A percentile compares a stretch with the other conserved stretches of the same genome.
These are phyloP conservation scores for Ceratobasidium sp. DNA, from an alignment of 1,284 basidiomycete species.

Conservation along the genomic window DNA sequence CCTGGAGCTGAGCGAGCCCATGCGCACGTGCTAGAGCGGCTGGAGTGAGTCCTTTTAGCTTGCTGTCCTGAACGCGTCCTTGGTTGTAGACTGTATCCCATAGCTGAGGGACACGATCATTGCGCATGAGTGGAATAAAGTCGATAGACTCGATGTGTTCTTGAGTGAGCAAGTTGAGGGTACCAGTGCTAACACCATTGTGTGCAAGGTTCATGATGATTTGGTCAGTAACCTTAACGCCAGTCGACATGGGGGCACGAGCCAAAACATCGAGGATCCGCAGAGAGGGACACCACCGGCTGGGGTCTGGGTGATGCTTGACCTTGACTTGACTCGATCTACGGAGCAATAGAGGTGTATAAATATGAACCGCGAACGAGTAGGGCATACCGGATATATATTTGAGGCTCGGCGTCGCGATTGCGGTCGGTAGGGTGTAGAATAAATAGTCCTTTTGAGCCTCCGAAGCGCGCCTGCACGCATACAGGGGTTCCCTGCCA, in stretches of 20 bases:
- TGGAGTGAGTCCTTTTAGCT: slow-evolving; percentile 19
- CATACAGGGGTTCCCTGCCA: slow-evolving; percentile 37
- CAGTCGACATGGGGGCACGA: slow-evolving; percentile 16
- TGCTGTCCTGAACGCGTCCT: slow-evolving; percentile 13
- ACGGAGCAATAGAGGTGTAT: not conserved
- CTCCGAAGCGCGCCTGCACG: slow-evolving; percentile 47
- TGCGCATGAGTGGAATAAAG: slow-evolving; percentile 16
- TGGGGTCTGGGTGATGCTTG: slow-evolving; percentile 42
- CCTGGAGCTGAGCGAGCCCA: not conserved
- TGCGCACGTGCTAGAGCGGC: slow-evolving; percentile 32
- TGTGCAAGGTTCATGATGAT: slow-evolving; percentile 48
- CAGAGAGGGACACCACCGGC: slow-evolving; percentile 41
- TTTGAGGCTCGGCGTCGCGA: slow-evolving; percentile 7
- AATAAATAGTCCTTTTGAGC: slow-evolving; percentile 48
- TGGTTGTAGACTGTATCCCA: slow-evolving; percentile 24
- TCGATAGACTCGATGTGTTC: not conserved
- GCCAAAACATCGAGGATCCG: slow-evolving; percentile 45
- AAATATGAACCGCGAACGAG: not conserved
- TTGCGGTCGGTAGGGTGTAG: slow-evolving; percentile 40
- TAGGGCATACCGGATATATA: slow-evolving; percentile 32
- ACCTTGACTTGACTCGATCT: slow-evolving; percentile 47
- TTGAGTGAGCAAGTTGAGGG: slow-evolving; percentile 14
- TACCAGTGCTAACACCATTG: slow-evolving; percentile 38
- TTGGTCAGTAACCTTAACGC: slow-evolving; percentile 35
- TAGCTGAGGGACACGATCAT: not conserved